Percentiles rank a stretch among this genome's conserved stretches.
These are phyloP conservation scores for Chrysoporthe cubensis DNA, from an alignment of 2,329 filamentous ascomycete species.

Conservation along the genomic window DNA sequence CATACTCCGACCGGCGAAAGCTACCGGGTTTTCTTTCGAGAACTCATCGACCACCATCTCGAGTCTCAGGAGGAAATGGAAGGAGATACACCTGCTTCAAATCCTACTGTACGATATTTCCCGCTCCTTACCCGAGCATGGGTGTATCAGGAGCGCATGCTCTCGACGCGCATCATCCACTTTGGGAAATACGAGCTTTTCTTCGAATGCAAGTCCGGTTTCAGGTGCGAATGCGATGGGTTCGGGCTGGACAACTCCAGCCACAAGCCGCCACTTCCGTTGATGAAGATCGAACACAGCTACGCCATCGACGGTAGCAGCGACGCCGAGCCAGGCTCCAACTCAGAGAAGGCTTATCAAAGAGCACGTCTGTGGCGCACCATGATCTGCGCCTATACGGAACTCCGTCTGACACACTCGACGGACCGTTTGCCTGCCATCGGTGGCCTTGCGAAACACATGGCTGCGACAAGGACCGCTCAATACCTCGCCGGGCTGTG, in stretches of 20 bases:
- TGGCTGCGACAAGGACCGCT: not conserved
- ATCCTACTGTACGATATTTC: not conserved
- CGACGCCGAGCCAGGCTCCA: not conserved
- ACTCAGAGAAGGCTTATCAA: not conserved
- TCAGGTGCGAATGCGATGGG: constrained; percentile 12
- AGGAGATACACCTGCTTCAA: not conserved
- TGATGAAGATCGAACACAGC: constrained; percentile 11
- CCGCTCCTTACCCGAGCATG: constrained; percentile 14
- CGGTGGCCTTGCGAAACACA: constrained; percentile 3
- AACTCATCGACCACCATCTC: constrained; percentile 2
- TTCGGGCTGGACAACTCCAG: not conserved
- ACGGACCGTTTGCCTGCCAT: not conserved
- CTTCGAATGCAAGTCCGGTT: constrained; percentile 6
- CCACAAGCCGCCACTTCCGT: not conserved
- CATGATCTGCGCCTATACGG: constrained; percentile 8
- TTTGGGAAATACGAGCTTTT: constrained; percentile 12
- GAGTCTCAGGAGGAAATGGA: not conserved
- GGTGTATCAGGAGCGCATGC: constrained; percentile 20
- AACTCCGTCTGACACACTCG: not conserved
- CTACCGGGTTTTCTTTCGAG: constrained; percentile 3
- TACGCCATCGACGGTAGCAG: not conserved
- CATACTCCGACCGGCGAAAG: not conserved
- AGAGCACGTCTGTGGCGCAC: not conserved
- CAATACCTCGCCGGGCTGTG: not conserved
- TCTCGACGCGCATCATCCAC: constrained; percentile 10